Percentiles rank a stretch among this genome's conserved stretches.
Evolutionary conservation across 768 basidiomycete genomes (phyloP).

Genomic region (Krasilnikovozyma curviuscula): DNA sequence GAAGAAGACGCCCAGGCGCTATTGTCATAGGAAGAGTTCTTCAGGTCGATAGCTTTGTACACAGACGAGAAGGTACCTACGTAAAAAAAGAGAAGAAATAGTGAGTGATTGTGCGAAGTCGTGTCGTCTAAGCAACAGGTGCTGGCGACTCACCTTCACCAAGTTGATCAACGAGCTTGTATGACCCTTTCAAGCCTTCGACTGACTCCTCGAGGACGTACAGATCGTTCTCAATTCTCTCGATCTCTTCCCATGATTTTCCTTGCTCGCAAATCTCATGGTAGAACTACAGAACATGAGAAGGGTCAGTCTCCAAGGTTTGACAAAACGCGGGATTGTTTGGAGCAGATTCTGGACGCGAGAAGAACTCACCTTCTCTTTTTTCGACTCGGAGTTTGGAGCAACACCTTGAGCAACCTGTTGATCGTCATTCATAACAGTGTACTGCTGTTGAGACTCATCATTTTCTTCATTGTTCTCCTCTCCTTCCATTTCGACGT

Average conservation of each 20-base stretch:
- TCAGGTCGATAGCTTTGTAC: conserved; percentile 83
- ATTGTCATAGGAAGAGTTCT: conserved; percentile 40
- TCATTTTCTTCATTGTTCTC: background rate
- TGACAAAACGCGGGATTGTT: conserved; percentile 21
- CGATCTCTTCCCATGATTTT: conserved; percentile 39
- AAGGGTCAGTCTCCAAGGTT: no score
- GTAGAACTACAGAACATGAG: background rate
- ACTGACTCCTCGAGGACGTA: conserved; percentile 45
- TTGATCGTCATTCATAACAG: conserved; percentile 38
- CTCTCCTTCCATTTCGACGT: background rate
- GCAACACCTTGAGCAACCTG: conserved; percentile 29
- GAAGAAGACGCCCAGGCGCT: conserved; percentile 46
- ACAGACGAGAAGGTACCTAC: conserved; percentile 91
- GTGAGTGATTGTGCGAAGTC: background rate
- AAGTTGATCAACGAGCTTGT: conserved; percentile 67
- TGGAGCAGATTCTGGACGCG: conserved; percentile 1
- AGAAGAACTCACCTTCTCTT: background rate
- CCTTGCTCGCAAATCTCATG: conserved; percentile 20
- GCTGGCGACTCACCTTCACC: conserved; percentile 42
- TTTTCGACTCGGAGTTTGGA: background rate
- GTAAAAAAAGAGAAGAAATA: background rate
- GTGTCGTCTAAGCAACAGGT: background rate
- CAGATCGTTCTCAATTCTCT: conserved; percentile 61
- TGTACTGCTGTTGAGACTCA: background rate
- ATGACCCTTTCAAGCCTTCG: conserved; percentile 45